These are phyloP conservation scores for Botrytis fabae DNA, from an alignment of 2,329 filamentous ascomycete species.

Conservation along the genomic window DNA sequence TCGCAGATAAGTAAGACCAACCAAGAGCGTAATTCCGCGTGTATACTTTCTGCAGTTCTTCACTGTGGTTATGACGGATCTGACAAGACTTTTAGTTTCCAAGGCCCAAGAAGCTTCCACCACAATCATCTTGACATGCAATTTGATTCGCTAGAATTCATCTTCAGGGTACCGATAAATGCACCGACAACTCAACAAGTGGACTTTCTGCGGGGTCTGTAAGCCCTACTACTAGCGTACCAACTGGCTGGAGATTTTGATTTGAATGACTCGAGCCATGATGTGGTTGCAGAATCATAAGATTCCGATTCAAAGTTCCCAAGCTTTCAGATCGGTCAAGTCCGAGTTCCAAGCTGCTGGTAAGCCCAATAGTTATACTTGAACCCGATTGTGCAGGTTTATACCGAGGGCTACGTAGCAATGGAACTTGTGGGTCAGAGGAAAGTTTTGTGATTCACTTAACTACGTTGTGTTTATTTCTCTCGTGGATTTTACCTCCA, in stretches of 20 bases:
- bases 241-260: not conserved
- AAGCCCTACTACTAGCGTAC: conserved; percentile 4
- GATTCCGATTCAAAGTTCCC: not conserved
- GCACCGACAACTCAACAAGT: conserved; percentile 9
- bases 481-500: not conserved
- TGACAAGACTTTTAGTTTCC: not conserved
- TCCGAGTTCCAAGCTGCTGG: not conserved
- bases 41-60: not conserved
- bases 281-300: too few relatives aligned
- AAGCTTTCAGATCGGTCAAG: not conserved
- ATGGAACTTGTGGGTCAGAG: not conserved
- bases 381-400: not conserved
- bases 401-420: not conserved
- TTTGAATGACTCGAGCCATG: not conserved
- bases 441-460: not conserved
- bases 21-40: not conserved
- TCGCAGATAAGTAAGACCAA: not conserved
- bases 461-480: not conserved
- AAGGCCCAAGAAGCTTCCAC: not conserved
- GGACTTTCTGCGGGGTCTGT: too few relatives aligned
- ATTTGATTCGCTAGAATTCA: not conserved
- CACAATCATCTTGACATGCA: not conserved
- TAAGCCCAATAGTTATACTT: too few relatives aligned
- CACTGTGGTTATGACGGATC: too few relatives aligned
- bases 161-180: not conserved